Base-by-base conservation (phyloP, 768 basidiomycete species). In the Phylloporus sp. region DNA sequence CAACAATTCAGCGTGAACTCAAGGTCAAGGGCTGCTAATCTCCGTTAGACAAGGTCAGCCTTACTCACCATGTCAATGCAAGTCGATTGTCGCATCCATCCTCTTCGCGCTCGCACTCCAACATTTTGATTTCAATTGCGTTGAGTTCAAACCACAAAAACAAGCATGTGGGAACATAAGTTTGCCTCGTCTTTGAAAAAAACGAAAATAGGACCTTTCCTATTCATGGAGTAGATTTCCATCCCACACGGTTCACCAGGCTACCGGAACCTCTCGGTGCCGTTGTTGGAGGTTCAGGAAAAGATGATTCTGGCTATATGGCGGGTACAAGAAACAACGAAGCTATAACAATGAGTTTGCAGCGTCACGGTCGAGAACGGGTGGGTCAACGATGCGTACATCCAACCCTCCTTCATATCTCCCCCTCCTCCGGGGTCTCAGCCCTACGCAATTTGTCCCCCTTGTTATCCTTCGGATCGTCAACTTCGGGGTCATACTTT, bases 371-470 rank as follows among this genome's bases (percentile, higher is more conserved):
- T 20, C 20, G 18, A 34, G 20, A 22, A 10, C 15, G 17, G 22
- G 29, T 9, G 31, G 26, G 17, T 38, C 23, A 34, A 45, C 27
- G 17, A 37, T 44, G 49, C 48, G 48, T 49, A 57, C 54, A 11
- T 44, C 37, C 29, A 38, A 36, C 29, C 31, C 37, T 24, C n/a
- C 38, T 52, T 75, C 57, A 90, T 57, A 92, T 92, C 63, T 91
- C 89, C 21, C 89, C 89, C 63, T 92, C 89, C 69, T 92, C 90
- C 3, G 89, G 90, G 35, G 82, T 88, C 61, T 90, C 89, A 31
- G 73, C 86, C 38, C 86, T 60, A 22, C 50, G 74, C 13, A 67
- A 68, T 46, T 61, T 61, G 31, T 67, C 57, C 11, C 69, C 68
- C 22, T 59, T 66, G 50, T 69, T 74, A 35, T 73, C 73, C 52